Conservation (phyloP, 2,329 filamentous ascomycete genomes). For the Cladorrhinum sp. region DNA sequence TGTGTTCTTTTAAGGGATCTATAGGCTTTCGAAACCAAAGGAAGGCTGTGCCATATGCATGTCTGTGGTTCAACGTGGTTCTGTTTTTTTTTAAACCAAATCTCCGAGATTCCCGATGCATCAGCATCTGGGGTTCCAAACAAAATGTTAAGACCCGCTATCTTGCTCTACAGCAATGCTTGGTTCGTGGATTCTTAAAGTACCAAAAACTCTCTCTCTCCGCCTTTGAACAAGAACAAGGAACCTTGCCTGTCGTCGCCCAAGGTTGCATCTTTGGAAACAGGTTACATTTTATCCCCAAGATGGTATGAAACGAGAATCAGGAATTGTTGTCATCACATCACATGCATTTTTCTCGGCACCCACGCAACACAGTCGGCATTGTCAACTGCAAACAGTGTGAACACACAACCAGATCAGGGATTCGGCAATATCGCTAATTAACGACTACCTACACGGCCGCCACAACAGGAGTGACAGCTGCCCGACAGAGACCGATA, state of each 20-base stretch:
- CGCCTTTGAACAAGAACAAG: background rate
- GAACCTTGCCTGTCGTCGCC: background rate
- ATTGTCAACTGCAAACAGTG: too few relatives aligned
- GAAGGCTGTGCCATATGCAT: background rate
- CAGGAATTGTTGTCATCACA: background rate
- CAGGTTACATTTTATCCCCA: background rate
- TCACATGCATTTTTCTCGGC: background rate
- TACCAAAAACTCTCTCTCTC: background rate
- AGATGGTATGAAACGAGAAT: background rate
- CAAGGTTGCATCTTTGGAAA: background rate
- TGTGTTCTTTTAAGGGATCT: background rate
- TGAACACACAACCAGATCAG: too few relatives aligned
- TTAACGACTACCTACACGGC: background rate
- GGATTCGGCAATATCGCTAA: background rate
- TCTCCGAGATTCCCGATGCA: slow-evolving; percentile 7
- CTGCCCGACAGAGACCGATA: too few relatives aligned
- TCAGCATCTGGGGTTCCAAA: background rate
- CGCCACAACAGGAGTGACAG: too few relatives aligned
- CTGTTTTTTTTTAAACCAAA: background rate
- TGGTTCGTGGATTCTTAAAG: too few relatives aligned
- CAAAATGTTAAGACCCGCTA: background rate
- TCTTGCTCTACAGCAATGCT: background rate
- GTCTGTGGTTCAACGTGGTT: background rate
- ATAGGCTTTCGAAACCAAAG: background rate
- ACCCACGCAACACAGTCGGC: background rate